phyloP scores from a whole-genome alignment of 768 basidiomycete genomes.

The Amanita phalloides region DNA sequence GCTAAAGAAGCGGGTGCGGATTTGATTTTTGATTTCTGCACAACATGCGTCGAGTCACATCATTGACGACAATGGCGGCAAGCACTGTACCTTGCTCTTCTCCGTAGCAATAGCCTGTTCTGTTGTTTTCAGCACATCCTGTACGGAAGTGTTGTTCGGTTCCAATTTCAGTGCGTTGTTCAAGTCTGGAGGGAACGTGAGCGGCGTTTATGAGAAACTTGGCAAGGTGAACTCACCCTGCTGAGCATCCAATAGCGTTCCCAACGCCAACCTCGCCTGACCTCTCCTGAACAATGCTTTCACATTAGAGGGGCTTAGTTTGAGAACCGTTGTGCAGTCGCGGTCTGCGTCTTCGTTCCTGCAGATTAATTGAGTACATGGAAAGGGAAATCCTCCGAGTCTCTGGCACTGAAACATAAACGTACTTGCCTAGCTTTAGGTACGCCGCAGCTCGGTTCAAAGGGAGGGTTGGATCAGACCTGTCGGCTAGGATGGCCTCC shows the following conservation, averaged over 20 bases:
- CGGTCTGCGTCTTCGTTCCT: slow-evolving; percentile 75
- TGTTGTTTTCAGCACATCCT: slow-evolving; percentile 50
- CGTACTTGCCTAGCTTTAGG: slow-evolving; percentile 91
- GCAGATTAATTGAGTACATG: slow-evolving; percentile 6
- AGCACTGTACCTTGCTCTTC: slow-evolving; percentile 22
- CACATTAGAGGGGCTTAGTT: slow-evolving; percentile 45
- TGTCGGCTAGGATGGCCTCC: slow-evolving; percentile 63
- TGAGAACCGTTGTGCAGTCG: slow-evolving; percentile 63
- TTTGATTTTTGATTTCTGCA: slow-evolving; percentile 19
- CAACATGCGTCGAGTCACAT: background rate
- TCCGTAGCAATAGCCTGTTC: slow-evolving; percentile 24
- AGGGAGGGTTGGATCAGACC: slow-evolving; percentile 62
- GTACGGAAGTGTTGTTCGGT: slow-evolving; percentile 50
- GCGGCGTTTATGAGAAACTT: slow-evolving; percentile 1
- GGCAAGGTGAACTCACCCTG: slow-evolving; percentile 39
- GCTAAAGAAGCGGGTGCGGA: slow-evolving; percentile 9
- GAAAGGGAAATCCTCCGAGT: background rate
- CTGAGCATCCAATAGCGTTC: slow-evolving; percentile 44
- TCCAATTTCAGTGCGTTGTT: slow-evolving; percentile 47
- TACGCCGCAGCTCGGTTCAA: slow-evolving; percentile 89
- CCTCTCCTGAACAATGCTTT: slow-evolving; percentile 76
- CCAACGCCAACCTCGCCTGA: slow-evolving; percentile 55
- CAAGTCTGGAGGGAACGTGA: slow-evolving; percentile 38
- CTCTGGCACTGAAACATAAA: slow-evolving; percentile 15
- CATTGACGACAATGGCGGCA: background rate